Conservation (phyloP, 2,329 filamentous ascomycete species). For the Aspergillus flavus region DNA sequence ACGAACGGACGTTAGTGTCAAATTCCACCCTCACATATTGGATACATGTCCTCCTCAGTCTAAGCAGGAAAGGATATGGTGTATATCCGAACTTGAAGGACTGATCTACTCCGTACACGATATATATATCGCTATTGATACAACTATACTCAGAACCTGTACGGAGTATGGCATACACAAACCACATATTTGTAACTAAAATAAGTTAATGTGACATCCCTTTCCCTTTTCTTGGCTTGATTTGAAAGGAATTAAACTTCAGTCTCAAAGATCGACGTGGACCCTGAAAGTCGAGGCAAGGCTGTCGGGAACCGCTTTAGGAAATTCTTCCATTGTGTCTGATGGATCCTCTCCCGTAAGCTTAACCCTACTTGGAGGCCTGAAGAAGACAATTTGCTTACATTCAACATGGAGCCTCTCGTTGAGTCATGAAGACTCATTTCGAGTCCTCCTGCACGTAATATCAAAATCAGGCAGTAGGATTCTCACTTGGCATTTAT, state of each 20-base stretch:
- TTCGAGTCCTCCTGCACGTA: background rate
- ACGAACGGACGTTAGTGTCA: no score
- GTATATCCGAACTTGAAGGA: no score
- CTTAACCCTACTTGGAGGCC: background rate
- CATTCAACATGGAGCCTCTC: background rate
- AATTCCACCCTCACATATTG: background rate
- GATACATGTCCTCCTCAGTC: background rate
- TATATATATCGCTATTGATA: background rate
- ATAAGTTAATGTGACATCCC: background rate
- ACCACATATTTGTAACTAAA: background rate
- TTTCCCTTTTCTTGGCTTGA: background rate
- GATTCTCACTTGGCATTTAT: background rate
- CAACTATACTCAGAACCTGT: no score
- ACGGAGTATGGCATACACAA: no score
- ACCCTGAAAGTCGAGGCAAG: background rate
- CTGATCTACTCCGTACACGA: background rate
- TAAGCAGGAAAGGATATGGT: background rate
- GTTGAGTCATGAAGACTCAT: background rate
- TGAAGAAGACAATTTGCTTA: background rate
- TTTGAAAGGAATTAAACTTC: background rate
- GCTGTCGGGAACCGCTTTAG: background rate
- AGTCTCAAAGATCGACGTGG: background rate
- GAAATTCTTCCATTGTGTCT: background rate
- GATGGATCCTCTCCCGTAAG: background rate
- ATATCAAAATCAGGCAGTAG: background rate